A percentile compares a stretch with the other conserved stretches of the same genome.
These are phyloP conservation scores for Hypoxylon sp. DNA, from an alignment of 2,329 filamentous ascomycete species.

Conservation along the genomic window DNA sequence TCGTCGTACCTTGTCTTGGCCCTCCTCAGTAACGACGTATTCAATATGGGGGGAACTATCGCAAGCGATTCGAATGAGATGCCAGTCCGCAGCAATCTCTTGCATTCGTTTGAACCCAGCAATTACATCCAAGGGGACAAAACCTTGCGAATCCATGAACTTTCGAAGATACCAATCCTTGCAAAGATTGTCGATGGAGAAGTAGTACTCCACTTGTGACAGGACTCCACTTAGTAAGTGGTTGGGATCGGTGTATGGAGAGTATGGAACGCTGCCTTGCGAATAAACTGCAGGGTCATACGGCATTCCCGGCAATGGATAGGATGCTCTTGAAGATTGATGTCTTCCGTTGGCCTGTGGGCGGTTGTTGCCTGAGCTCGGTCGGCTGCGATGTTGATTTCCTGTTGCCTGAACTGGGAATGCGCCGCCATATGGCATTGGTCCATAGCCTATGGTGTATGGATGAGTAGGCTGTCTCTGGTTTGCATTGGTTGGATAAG, in stretches of 20 bases:
- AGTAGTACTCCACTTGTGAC: constrained; percentile 87
- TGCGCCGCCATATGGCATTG: constrained; percentile 46
- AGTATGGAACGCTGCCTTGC: constrained; percentile 66
- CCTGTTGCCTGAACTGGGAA: constrained; percentile 47
- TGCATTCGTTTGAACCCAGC: constrained; percentile 89
- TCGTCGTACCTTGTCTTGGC: constrained; percentile 82
- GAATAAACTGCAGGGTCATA: constrained; percentile 69
- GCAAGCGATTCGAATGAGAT: constrained; percentile 81
- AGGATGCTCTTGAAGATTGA: constrained; percentile 42
- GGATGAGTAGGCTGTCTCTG: constrained; percentile 38
- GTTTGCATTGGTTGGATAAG: constrained; percentile 39
- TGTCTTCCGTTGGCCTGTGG: constrained; percentile 41
- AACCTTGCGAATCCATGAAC: constrained; percentile 96
- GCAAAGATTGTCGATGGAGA: constrained; percentile 94
- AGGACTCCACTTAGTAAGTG: constrained; percentile 54
- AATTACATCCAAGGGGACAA: constrained; percentile 84
- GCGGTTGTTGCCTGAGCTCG: constrained; percentile 47
- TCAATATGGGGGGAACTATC: constrained; percentile 81
- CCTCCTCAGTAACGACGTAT: constrained; percentile 80
- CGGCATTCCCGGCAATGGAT: constrained; percentile 68
- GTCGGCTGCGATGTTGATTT: constrained; percentile 45
- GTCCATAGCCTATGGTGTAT: constrained; percentile 44
- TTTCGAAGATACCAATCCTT: constrained; percentile 91
- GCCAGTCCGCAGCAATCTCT: constrained; percentile 77
- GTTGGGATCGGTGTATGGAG: constrained; percentile 72